phyloP scores from a whole-genome alignment of 208 protist genomes.

The Wallacemonas collosoma region DNA sequence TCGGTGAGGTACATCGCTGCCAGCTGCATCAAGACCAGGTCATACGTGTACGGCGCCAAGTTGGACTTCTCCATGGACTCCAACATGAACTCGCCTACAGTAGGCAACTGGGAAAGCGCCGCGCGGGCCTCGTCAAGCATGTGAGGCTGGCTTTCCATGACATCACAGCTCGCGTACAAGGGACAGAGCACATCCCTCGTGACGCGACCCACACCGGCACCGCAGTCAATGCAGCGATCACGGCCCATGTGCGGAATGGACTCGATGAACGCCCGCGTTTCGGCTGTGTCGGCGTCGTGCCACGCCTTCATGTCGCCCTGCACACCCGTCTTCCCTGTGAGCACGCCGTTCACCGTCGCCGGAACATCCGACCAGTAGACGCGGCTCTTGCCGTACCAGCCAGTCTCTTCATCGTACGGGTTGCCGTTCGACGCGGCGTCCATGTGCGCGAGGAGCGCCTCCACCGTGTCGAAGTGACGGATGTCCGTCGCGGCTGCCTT shows the following conservation, averaged over 20 bases:
- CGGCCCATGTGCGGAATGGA: conserved; percentile 35
- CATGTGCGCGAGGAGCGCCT: conserved; percentile 20
- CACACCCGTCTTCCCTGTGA: conserved; percentile 41
- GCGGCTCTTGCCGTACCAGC: conserved; percentile 62
- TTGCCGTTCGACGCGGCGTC: conserved; percentile 24
- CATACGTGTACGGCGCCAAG: conserved; percentile 43
- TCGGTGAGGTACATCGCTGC: conserved; percentile 71
- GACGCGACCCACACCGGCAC: conserved; percentile 67
- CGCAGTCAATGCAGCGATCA: conserved; percentile 50
- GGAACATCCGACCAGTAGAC: conserved; percentile 55
- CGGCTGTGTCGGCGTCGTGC: conserved; percentile 42
- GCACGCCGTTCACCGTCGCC: conserved; percentile 55
- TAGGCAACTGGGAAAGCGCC: conserved; percentile 27
- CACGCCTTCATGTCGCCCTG: conserved; percentile 26
- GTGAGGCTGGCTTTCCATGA: conserved; percentile 49
- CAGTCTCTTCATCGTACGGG: conserved; percentile 35
- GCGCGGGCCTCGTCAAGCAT: conserved; percentile 55
- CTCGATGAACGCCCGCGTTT: conserved; percentile 36
- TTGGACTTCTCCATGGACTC: conserved; percentile 43
- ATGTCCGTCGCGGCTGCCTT: not conserved
- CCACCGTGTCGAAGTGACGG: conserved; percentile 19
- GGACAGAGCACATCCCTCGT: conserved; percentile 35
- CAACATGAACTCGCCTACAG: conserved; percentile 42
- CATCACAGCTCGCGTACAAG: conserved; percentile 42
- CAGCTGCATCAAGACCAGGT: conserved; percentile 68